Evolutionary conservation across 495 filamentous ascomycete genomes (phyloP).

Genomic region (Astrothelium macrocarpum): DNA sequence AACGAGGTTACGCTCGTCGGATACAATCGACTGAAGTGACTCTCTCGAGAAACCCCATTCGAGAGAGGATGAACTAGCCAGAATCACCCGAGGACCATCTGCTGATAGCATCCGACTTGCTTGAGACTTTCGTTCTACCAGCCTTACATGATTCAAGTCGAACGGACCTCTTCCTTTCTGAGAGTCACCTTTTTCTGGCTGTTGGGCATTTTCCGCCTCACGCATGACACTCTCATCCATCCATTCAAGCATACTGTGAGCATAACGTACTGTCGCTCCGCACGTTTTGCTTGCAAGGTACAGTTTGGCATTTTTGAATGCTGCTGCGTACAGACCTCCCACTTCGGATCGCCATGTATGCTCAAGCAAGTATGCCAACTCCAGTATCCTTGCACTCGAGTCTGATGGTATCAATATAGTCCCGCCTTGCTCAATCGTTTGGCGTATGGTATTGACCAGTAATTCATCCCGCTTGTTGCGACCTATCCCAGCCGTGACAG

Average conservation of each 20-base stretch:
- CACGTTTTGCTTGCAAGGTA: constrained; percentile 77
- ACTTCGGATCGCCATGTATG: constrained; percentile 73
- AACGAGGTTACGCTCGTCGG: constrained; percentile 68
- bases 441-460: constrained; percentile 69
- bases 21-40: constrained; percentile 63
- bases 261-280: constrained; percentile 72
- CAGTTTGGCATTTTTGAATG: constrained; percentile 58
- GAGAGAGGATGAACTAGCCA: constrained; percentile 80
- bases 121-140: constrained; percentile 67
- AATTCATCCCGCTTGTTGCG: constrained; percentile 74
- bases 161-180: constrained; percentile 59
- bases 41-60: constrained; percentile 94
- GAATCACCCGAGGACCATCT: constrained; percentile 55
- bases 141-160: constrained; percentile 74
- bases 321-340: constrained; percentile 41
- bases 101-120: constrained; percentile 52
- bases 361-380: constrained; percentile 85
- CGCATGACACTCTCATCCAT: constrained; percentile 90
- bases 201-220: constrained; percentile 69
- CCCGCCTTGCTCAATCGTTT: constrained; percentile 67
- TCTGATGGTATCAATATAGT: constrained; percentile 94
- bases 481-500: constrained; percentile 56
- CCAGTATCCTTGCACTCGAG: constrained; percentile 86
- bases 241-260: constrained; percentile 96
- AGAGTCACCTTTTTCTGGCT: constrained; percentile 16